Evolutionary conservation across 208 protist species (phyloP).

Genomic region (Phytomonas sp.): DNA sequence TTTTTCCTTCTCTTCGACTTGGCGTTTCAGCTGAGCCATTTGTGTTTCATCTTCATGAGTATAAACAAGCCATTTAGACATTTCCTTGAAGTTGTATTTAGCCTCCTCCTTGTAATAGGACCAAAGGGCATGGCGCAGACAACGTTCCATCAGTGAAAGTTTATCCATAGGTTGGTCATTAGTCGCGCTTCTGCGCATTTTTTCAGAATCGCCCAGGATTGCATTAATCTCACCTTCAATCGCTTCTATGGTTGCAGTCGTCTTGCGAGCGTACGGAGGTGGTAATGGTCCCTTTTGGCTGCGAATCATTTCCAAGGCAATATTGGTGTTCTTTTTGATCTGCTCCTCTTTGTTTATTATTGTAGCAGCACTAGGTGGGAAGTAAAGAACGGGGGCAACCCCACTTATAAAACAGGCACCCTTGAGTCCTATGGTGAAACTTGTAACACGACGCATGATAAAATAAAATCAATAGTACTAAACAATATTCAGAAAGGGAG

Average conservation of each 20-base stretch:
- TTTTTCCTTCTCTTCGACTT: conserved; percentile 69
- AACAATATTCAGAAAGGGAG: background rate
- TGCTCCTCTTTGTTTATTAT: conserved; percentile 67
- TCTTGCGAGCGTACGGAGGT: conserved; percentile 72
- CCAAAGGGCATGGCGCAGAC: conserved; percentile 86
- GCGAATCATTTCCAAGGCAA: conserved; percentile 86
- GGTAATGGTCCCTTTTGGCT: conserved; percentile 74
- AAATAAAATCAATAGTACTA: background rate
- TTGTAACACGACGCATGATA: conserved; percentile 59
- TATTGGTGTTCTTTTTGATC: conserved; percentile 82
- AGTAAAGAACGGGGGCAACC: conserved; percentile 83
- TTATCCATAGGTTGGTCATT: conserved; percentile 90
- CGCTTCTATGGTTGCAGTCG: conserved; percentile 72
- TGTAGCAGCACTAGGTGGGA: conserved; percentile 33
- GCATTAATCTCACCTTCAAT: conserved; percentile 86
- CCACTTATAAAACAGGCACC: conserved; percentile 65
- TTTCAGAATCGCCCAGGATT: conserved; percentile 72
- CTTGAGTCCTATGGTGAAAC: conserved; percentile 23
- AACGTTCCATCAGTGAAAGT: conserved; percentile 85
- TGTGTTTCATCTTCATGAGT: conserved; percentile 81
- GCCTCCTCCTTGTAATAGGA: conserved; percentile 89
- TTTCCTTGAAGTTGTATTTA: conserved; percentile 76
- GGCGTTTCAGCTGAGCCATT: conserved; percentile 63
- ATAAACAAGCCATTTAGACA: conserved; percentile 89
- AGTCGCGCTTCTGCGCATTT: conserved; percentile 53